Evolutionary conservation across 1,284 basidiomycete genomes (phyloP).

Genomic region (Stereum hirsutum): DNA sequence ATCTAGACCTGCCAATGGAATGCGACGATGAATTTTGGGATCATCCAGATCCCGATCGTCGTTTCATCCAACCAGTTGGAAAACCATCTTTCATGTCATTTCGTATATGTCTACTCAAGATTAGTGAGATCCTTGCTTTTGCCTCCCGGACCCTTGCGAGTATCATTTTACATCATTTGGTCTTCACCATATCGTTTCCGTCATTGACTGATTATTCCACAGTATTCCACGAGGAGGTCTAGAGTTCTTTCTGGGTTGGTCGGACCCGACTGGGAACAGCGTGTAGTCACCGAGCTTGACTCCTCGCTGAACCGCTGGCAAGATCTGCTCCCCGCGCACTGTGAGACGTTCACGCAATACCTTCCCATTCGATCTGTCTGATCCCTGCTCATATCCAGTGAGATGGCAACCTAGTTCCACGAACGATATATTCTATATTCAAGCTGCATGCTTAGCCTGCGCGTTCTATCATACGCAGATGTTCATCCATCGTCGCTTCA

Average conservation of each 20-base stretch:
- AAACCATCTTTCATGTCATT: slow-evolving; percentile 51
- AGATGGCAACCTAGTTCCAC: slow-evolving; percentile 68
- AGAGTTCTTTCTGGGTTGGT: slow-evolving; percentile 40
- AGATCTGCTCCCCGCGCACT: slow-evolving; percentile 57
- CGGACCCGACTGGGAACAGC: slow-evolving; percentile 46
- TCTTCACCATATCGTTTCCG: background rate
- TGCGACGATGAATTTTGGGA: slow-evolving; percentile 86
- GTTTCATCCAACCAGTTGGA: slow-evolving; percentile 56
- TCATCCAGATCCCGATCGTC: slow-evolving; percentile 31
- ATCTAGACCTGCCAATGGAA: slow-evolving; percentile 68
- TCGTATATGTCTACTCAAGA: slow-evolving; percentile 61
- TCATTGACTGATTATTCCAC: background rate
- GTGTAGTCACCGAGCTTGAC: slow-evolving; percentile 63
- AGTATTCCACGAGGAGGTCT: slow-evolving; percentile 70
- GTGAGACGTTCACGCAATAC: slow-evolving; percentile 28
- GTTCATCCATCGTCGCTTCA: slow-evolving; percentile 75
- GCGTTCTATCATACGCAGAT: slow-evolving; percentile 72
- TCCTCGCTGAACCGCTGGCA: slow-evolving; percentile 67
- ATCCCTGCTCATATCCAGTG: slow-evolving; percentile 21
- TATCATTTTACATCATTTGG: background rate
- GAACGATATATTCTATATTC: slow-evolving; percentile 56
- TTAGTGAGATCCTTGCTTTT: slow-evolving; percentile 66
- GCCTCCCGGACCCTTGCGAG: slow-evolving; percentile 64
- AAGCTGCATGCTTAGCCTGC: slow-evolving; percentile 59
- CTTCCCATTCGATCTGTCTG: slow-evolving; percentile 15